These are phyloP conservation scores for Xylaria scruposa DNA, from an alignment of 495 filamentous ascomycete genomes.

Conservation along the genomic window DNA sequence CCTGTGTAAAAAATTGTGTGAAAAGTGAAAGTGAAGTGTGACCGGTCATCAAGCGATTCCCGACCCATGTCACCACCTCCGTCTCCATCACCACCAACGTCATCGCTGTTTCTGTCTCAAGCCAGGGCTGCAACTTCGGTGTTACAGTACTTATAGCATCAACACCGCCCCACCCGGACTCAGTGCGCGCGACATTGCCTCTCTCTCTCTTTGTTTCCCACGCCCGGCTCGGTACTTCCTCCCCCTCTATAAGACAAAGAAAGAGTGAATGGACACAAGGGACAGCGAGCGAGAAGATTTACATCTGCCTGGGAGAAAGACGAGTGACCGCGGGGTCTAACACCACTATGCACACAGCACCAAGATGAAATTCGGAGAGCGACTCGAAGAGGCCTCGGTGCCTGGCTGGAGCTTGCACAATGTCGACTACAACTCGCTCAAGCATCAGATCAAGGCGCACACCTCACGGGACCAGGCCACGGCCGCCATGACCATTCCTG, in stretches of 20 bases:
- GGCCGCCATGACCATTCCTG: slow-evolving; percentile 71
- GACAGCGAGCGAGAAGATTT: neutral
- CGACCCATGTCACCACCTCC: slow-evolving; percentile 3
- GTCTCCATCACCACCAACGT: slow-evolving; percentile 5
- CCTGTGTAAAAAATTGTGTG: neutral
- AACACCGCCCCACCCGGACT: slow-evolving; percentile 4
- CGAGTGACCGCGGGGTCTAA: neutral
- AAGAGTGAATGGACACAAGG: neutral
- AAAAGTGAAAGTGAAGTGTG: neutral
- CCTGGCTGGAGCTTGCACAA: slow-evolving; percentile 66
- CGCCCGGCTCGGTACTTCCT: neutral
- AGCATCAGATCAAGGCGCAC: slow-evolving; percentile 73
- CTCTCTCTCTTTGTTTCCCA: slow-evolving; percentile 2
- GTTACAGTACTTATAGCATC: neutral
- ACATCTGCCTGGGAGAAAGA: neutral
- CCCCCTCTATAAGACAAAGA: neutral
- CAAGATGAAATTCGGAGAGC: slow-evolving; percentile 73
- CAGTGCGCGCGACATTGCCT: neutral
- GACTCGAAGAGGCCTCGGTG: slow-evolving; percentile 63
- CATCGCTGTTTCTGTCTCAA: slow-evolving; percentile 5
- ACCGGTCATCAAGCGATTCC: slow-evolving; percentile 11
- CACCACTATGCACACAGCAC: slow-evolving; percentile 26
- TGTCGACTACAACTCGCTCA: slow-evolving; percentile 79
- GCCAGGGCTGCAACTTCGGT: neutral
- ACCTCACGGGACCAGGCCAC: slow-evolving; percentile 66